Evolutionary conservation across 2,329 filamentous ascomycete genomes (phyloP), one percentile per base, ranked within the genome.

Genomic region (Fusarium verrucosum): DNA sequence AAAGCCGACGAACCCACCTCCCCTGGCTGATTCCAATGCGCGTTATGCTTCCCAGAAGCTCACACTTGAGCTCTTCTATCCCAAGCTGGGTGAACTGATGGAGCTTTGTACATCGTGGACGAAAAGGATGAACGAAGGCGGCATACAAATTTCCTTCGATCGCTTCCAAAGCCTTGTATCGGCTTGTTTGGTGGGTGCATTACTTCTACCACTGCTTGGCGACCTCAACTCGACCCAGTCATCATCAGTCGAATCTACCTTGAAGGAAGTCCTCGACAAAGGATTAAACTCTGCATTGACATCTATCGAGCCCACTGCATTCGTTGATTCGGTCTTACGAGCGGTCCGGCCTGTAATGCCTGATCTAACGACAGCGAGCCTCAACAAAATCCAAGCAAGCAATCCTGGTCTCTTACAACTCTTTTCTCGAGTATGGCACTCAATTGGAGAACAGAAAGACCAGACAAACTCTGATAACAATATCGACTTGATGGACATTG

Each of bases 401-500:
- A 74, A 78, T 26, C 59, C 73, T 4, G 74, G 78, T 20, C 73
- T 87, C 6, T 72, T 85, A 23, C 74, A 69, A 7, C 67, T 86
- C 5, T 72, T 85, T 14, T 70, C 75, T 3, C 79, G 75, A 11
- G 56, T 85, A 3, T 81, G 68, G 52, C 56, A 37, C 10, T 40
- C 49, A 11, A 46, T 77, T 28, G 66, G 73, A 19, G 51, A 64
- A 11, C 66, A 59, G 37, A 57, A 63, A 5, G 26, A 58, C 14
- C 67, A 46, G 74, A 4, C 66, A 58, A 20, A 67, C 68, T 28
- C 67, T 78, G 41, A 72, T 69, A 41, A 79, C 5, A 76, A 81
- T 10, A 65, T 78, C 4, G 86, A 89, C 65, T 72, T 81, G 7
- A 89, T 91, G 87, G 88, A 92, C 52, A 70, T 92, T 7, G 90